A percentile compares a stretch with the other conserved stretches of the same genome.
phyloP scores from a whole-genome alignment of 1,139 yeast species.

The Scheffersomyces illinoinensis region DNA sequence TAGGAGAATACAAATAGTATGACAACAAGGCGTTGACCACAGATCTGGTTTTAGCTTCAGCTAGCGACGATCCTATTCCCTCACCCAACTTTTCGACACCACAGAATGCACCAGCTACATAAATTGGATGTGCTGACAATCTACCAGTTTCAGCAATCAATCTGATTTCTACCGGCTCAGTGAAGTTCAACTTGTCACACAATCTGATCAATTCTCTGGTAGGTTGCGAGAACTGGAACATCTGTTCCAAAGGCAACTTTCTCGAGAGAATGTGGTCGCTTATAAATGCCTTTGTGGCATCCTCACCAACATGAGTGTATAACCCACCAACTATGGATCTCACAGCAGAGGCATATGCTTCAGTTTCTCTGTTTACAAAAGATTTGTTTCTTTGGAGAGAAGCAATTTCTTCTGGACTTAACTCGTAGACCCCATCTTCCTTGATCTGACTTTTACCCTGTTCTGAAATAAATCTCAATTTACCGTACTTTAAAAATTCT shows the following conservation, averaged over 20 bases:
- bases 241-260: slow-evolving; percentile 66
- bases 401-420: slow-evolving; percentile 32
- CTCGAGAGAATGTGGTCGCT: slow-evolving; percentile 74
- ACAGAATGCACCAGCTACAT: slow-evolving; percentile 86
- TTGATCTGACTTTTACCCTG: slow-evolving; percentile 35
- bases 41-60: slow-evolving; percentile 91
- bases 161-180: slow-evolving; percentile 71
- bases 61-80: slow-evolving; percentile 90
- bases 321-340: slow-evolving; percentile 74
- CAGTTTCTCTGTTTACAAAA: slow-evolving; percentile 32
- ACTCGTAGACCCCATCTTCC: slow-evolving; percentile 54
- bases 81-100: slow-evolving; percentile 87
- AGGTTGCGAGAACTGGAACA: slow-evolving; percentile 84
- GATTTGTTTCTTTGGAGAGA: slow-evolving; percentile 12
- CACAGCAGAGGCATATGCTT: slow-evolving; percentile 58
- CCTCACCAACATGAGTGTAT: slow-evolving; percentile 66
- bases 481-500: slow-evolving; percentile 62
- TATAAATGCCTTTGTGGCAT: slow-evolving; percentile 63
- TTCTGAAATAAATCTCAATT: slow-evolving; percentile 53
- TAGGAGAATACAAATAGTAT: slow-evolving; percentile 89
- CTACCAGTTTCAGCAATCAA: slow-evolving; percentile 94
- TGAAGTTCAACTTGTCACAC: slow-evolving; percentile 76
- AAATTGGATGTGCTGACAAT: slow-evolving; percentile 78
- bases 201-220: slow-evolving; percentile 79
- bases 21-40: slow-evolving; percentile 88